Evolutionary conservation across 2,329 filamentous ascomycete species (phyloP), one percentile per base, ranked within the genome.

Genomic region (Xylariales sp.): DNA sequence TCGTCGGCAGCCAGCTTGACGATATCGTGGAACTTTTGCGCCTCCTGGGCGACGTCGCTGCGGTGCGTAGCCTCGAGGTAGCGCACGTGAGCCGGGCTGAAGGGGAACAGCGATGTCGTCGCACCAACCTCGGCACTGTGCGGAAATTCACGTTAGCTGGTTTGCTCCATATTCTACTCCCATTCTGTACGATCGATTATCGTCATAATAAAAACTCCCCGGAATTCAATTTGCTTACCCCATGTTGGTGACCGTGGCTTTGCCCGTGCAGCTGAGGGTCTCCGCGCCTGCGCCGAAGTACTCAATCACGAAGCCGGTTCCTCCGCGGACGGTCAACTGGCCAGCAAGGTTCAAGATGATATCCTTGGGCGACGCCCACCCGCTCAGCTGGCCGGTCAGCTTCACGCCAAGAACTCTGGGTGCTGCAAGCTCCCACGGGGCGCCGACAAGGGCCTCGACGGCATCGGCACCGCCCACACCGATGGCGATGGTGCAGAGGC

Each of bases 401-500:
- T 83, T 78, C 8, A 97, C 89, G 54, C 90, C 90, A 11, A 96
- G 68, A 35, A 98, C 74, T 62, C 88, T 89, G 13, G 93, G 93
- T 5, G 93, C 93, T 71, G 95, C 96, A 42, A 98, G 70, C 66
- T 98, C 93, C 93, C 93, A 98, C 0, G 93, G 93, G 7, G 90
- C 89, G 57, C 95, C 90, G 3, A 96, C 93, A 28, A 98, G 78
- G 6, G 91, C 93, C 66, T 98, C 93, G 3, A 98, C 93, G 17
- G 93, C 93, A 66, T 98, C 93, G 17, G 93, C 93, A 56, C 93
- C 93, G 56, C 93, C 93, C 23, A 98, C 93, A 61, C 93, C 93
- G 59, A 98, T 97, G 7, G 93, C 93, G 54, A 96, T 88, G 4
- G 88, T 90, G 50, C 86, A 89, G 38, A 97, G 71, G 42, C 93